A percentile compares a stretch with the other conserved stretches of the same genome.
phyloP scores from a whole-genome alignment of 257 asterid genomes.

The Solanum rostratum region DNA sequence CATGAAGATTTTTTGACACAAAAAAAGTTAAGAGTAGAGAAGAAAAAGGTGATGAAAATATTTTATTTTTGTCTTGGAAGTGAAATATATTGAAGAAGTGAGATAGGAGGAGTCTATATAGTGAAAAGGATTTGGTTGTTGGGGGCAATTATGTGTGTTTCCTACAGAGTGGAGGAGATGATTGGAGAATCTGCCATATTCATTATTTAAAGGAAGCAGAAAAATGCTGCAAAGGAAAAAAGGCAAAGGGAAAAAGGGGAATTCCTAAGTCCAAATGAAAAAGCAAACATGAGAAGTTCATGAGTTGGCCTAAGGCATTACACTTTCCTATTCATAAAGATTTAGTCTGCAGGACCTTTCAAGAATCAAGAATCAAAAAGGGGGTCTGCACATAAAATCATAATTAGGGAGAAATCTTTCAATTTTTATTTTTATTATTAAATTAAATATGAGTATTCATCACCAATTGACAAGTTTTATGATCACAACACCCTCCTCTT shows the following conservation, averaged over 20 bases:
- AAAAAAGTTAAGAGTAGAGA: not conserved
- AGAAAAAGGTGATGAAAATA: not conserved
- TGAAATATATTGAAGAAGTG: not conserved
- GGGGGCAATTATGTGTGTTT: constrained; percentile 64
- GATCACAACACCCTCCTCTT: not conserved
- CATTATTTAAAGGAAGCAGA: constrained; percentile 21
- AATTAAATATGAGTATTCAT: not conserved
- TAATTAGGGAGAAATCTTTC: constrained; percentile 5
- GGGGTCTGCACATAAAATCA: not conserved
- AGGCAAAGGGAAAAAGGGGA: not conserved
- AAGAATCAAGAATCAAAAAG: not conserved
- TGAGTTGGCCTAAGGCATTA: constrained; percentile 1
- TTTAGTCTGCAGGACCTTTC: not conserved
- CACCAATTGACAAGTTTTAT: not conserved
- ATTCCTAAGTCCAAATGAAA: not conserved
- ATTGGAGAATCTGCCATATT: constrained; percentile 58
- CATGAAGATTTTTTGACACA: constrained; percentile 12
- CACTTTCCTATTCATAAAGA: not conserved
- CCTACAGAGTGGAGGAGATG: constrained; percentile 63
- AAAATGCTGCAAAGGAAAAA: constrained; percentile 6
- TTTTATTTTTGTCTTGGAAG: not conserved
- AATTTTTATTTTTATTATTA: constrained; percentile 7
- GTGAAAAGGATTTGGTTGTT: constrained; percentile 40
- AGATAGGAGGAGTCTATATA: constrained; percentile 22
- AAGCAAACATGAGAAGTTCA: constrained; percentile 1